Evolutionary conservation across 768 basidiomycete species (phyloP).

Genomic region (Sistotremastrum suecicum): DNA sequence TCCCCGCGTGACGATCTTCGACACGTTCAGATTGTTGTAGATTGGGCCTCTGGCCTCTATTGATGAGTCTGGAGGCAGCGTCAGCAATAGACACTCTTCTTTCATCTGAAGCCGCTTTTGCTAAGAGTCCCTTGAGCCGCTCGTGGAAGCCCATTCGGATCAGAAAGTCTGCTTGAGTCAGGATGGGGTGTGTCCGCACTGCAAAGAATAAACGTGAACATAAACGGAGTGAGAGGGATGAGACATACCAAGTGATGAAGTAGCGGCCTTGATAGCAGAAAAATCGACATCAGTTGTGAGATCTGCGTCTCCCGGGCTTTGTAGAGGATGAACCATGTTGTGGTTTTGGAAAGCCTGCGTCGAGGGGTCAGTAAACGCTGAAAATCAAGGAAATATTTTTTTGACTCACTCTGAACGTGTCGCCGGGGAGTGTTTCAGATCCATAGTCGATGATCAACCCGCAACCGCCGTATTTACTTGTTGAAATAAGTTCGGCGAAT

Average conservation of each 20-base stretch:
- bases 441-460: conserved; percentile 85
- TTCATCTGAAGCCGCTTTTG: conserved; percentile 33
- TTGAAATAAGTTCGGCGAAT: conserved; percentile 48
- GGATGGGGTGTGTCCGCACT: conserved; percentile 46
- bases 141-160: conserved; percentile 57
- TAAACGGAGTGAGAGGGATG: conserved; percentile 1
- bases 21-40: no score
- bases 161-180: conserved; percentile 68
- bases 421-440: conserved; percentile 45
- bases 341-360: conserved; percentile 81
- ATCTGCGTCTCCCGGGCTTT: conserved; percentile 77
- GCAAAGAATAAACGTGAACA: neutral
- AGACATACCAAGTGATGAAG: conserved; percentile 45
- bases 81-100: conserved; percentile 35
- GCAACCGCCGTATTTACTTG: conserved; percentile 23
- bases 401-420: conserved; percentile 66
- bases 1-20: conserved; percentile 31
- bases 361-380: neutral
- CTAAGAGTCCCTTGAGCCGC: conserved; percentile 51
- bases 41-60: conserved; percentile 15
- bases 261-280: conserved; percentile 67
- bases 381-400: neutral
- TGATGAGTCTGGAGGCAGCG: conserved; percentile 60
- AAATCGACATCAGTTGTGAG: conserved; percentile 98
- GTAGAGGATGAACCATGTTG: conserved; percentile 71